phyloP scores from a whole-genome alignment of 2,329 filamentous ascomycete genomes.

The Venturia nashicola region DNA sequence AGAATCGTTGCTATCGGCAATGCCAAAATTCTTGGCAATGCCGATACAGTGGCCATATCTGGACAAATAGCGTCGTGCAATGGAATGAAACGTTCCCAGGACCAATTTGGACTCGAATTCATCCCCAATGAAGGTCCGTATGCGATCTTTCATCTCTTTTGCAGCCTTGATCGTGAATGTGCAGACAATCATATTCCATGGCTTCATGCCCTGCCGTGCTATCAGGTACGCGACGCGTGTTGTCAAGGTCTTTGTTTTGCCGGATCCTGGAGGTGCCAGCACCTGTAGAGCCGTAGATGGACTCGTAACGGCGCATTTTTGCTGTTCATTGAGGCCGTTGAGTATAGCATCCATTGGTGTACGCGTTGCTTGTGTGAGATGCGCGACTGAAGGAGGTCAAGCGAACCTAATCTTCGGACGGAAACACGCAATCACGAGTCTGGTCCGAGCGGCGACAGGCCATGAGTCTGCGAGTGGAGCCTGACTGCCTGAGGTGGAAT shows the following conservation, averaged over 20 bases:
- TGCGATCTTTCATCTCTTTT: conserved; percentile 82
- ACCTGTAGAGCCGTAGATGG: conserved; percentile 47
- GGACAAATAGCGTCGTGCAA: conserved; percentile 72
- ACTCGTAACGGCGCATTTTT: conserved; percentile 52
- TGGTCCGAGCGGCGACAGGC: background rate
- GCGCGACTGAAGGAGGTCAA: background rate
- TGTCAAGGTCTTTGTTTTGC: conserved; percentile 92
- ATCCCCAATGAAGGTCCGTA: conserved; percentile 68
- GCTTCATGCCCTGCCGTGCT: conserved; percentile 55
- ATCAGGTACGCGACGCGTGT: conserved; percentile 86
- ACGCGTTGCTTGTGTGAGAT: background rate
- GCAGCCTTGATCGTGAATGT: conserved; percentile 97
- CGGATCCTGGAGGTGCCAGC: conserved; percentile 54
- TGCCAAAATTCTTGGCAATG: conserved; percentile 71
- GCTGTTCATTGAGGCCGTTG: conserved; percentile 50
- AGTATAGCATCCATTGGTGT: conserved; percentile 41
- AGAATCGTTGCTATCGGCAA: conserved; percentile 76
- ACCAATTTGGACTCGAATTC: conserved; percentile 65
- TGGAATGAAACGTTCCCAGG: conserved; percentile 89
- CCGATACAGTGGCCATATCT: conserved; percentile 78
- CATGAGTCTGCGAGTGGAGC: too few relatives aligned
- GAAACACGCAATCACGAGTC: background rate
- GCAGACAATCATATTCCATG: conserved; percentile 83
- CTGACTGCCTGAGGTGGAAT: background rate
- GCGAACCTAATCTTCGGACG: background rate